These are phyloP conservation scores for Phytophthora sansomeana DNA, from an alignment of 352 stramenopile species.

Conservation along the genomic window DNA sequence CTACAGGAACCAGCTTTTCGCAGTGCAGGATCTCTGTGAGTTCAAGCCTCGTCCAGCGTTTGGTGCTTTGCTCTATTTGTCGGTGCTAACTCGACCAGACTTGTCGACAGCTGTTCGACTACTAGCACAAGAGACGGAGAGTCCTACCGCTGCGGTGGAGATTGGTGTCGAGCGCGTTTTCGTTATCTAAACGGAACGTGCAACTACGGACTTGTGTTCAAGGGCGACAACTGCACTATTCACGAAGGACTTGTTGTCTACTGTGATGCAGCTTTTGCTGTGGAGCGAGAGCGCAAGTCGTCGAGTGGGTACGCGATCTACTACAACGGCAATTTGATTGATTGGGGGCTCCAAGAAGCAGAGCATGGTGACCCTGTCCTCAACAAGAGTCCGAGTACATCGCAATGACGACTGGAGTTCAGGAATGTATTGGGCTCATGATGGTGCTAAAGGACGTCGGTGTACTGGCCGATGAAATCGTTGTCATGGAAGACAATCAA, in stretches of 20 bases:
- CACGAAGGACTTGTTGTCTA: slow-evolving; percentile 5
- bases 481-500: slow-evolving; percentile 18
- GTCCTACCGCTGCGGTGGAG: slow-evolving; percentile 4
- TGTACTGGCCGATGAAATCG: not conserved
- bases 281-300: slow-evolving; percentile 3
- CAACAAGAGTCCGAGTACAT: slow-evolving; percentile 16
- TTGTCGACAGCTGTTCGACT: slow-evolving; percentile 10
- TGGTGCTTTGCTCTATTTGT: slow-evolving; percentile 22
- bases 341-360: slow-evolving; percentile 24
- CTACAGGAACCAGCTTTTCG: slow-evolving; percentile 13
- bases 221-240: not conserved
- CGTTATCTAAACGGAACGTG: slow-evolving; percentile 4
- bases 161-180: slow-evolving; percentile 14
- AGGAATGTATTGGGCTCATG: slow-evolving; percentile 21
- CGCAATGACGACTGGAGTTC: slow-evolving; percentile 4
- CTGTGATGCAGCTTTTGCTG: slow-evolving; percentile 17
- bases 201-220: slow-evolving; percentile 10
- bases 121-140: slow-evolving; percentile 21
- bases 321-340: slow-evolving; percentile 3
- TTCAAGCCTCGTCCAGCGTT: slow-evolving; percentile 11
- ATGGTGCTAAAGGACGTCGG: not conserved
- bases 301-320: slow-evolving; percentile 5
- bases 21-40: slow-evolving; percentile 1
- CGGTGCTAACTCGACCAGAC: slow-evolving; percentile 15
- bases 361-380: slow-evolving; percentile 13